These are phyloP conservation scores for Nitzschia palea DNA, from an alignment of 108 stramenopile genomes.

Conservation along the genomic window DNA sequence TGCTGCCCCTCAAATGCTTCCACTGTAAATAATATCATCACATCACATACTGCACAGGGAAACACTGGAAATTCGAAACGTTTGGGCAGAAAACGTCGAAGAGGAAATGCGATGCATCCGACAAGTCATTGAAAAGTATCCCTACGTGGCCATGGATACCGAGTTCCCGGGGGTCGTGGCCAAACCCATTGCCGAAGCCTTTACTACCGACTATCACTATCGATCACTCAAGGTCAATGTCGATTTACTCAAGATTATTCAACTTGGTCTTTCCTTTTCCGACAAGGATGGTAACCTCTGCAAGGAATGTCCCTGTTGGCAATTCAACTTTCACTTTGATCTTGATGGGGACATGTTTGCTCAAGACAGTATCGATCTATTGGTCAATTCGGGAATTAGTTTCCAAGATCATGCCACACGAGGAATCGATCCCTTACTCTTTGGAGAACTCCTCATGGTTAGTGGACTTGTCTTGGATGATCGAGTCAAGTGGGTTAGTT, in stretches of 20 bases:
- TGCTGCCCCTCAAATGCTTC: too few relatives aligned
- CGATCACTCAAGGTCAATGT: slow-evolving; percentile 98
- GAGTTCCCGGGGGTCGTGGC: slow-evolving; percentile 99
- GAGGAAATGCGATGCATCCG: slow-evolving; percentile 95
- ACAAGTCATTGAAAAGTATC: slow-evolving; percentile 90
- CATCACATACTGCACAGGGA: too few relatives aligned
- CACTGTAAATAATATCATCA: too few relatives aligned
- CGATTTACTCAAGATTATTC: slow-evolving; percentile 97
- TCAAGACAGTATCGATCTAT: slow-evolving; percentile 96
- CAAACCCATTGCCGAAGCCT: slow-evolving; percentile 92
- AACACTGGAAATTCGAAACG: slow-evolving; percentile 87
- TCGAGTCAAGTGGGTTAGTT: slow-evolving; percentile 96
- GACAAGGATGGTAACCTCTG: slow-evolving; percentile 93
- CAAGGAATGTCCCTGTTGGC: slow-evolving; percentile 96
- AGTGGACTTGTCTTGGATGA: slow-evolving; percentile 95
- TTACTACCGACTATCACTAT: slow-evolving; percentile 95
- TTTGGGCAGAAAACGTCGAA: slow-evolving; percentile 92
- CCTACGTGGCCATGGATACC: slow-evolving; percentile 99
- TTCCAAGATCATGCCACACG: slow-evolving; percentile 90
- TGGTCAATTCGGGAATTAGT: slow-evolving; percentile 93
- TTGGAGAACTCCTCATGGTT: slow-evolving; percentile 98
- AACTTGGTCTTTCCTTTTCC: slow-evolving; percentile 93
- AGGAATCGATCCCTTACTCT: slow-evolving; percentile 93
- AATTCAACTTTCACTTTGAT: slow-evolving; percentile 98
- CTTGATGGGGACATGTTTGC: slow-evolving; percentile 98